These are phyloP conservation scores for Starmera caribaea DNA, from an alignment of 805 yeast species.

Conservation along the genomic window DNA sequence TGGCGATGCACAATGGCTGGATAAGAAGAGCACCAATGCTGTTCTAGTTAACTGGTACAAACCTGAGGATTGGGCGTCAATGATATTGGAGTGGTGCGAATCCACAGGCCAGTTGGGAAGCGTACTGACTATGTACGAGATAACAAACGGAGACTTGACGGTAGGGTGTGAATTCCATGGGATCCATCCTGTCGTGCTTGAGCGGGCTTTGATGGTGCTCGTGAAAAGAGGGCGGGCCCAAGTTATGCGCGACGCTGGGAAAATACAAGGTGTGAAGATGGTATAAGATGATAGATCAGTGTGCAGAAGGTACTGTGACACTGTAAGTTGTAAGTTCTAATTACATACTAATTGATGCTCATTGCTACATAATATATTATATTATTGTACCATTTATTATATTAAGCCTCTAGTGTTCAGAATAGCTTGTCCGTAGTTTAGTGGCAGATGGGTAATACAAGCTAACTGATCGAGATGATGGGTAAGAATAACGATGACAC, in stretches of 20 bases:
- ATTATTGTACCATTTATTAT: no score
- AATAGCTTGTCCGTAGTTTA: no score
- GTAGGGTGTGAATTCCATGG: constrained; percentile 48
- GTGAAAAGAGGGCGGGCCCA: constrained; percentile 67
- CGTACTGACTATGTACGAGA: constrained; percentile 75
- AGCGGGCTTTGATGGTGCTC: constrained; percentile 44
- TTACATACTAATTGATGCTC: no score
- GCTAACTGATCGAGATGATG: no score
- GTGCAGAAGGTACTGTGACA: no score
- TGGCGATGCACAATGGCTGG: constrained; percentile 48
- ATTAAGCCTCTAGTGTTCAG: no score
- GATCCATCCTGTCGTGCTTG: constrained; percentile 48
- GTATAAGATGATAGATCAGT: constrained; percentile 21
- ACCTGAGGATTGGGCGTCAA: constrained; percentile 58
- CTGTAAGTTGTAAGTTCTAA: no score
- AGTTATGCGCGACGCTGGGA: constrained; percentile 54
- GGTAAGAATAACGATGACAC: no score
- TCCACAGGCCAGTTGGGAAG: constrained; percentile 68
- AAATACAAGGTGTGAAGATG: constrained; percentile 71
- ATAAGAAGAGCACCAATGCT: constrained; percentile 29
- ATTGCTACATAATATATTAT: no score
- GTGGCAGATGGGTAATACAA: no score
- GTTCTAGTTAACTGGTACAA: constrained; percentile 53
- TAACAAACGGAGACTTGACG: constrained; percentile 55
- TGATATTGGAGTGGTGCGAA: constrained; percentile 62